These are phyloP conservation scores for Eucalyptus rudis DNA, from an alignment of 345 rosid genomes.

Conservation along the genomic window DNA sequence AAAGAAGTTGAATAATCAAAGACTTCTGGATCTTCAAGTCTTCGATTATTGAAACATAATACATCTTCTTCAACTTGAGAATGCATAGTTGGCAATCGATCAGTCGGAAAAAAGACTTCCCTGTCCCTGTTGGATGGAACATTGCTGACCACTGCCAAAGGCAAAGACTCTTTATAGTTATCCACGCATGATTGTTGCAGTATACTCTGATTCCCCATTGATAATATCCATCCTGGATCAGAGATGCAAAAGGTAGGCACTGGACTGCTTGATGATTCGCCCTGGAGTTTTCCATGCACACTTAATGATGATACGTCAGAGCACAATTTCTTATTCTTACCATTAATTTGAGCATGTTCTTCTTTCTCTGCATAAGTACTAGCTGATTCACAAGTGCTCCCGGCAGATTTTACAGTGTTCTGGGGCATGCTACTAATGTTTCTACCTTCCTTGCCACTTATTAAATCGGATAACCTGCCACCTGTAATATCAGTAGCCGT, in stretches of 20 bases:
- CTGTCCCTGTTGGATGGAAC: slow-evolving; percentile 2
- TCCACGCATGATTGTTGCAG: slow-evolving; percentile 20
- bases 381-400: not conserved
- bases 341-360: not conserved
- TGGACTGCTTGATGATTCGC: slow-evolving; percentile 11
- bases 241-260: slow-evolving; percentile 9
- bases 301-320: slow-evolving; percentile 20
- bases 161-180: slow-evolving; percentile 5
- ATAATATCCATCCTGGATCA: slow-evolving; percentile 27
- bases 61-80: slow-evolving; percentile 52
- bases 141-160: slow-evolving; percentile 7
- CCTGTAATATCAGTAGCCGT: not conserved
- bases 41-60: slow-evolving; percentile 40
- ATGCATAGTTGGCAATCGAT: not conserved
- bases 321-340: not conserved
- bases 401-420: not conserved
- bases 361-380: not conserved
- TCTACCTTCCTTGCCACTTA: not conserved
- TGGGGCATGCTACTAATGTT: not conserved
- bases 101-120: slow-evolving; percentile 5
- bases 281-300: slow-evolving; percentile 10
- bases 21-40: slow-evolving; percentile 52
- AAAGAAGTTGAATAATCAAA: slow-evolving; percentile 14
- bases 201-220: slow-evolving; percentile 12
- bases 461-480: not conserved